A percentile compares a stretch with the other conserved stretches of the same genome.
phyloP scores from a whole-genome alignment of 257 asterid genomes.

The Solanum appendiculatum region DNA sequence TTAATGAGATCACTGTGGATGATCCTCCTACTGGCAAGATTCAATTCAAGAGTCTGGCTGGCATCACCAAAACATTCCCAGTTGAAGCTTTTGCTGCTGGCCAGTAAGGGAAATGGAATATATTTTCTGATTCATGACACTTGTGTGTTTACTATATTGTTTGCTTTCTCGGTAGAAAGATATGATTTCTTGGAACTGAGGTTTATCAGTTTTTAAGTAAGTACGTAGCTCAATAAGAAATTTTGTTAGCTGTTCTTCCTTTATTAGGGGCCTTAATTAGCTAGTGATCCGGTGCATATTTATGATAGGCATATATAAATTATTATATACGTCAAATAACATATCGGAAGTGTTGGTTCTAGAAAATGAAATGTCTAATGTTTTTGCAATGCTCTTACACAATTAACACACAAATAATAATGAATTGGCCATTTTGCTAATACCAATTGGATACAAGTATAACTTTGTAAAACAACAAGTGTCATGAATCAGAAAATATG shows the following conservation, averaged over 20 bases:
- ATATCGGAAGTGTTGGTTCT: not conserved
- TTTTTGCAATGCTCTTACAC: not conserved
- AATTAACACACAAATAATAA: not conserved
- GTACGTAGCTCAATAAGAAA: too few species aligned
- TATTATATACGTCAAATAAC: too few species aligned
- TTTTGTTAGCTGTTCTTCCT: too few species aligned
- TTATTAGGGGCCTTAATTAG: not conserved
- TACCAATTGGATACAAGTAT: not conserved
- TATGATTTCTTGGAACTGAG: too few species aligned
- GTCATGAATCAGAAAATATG: not conserved
- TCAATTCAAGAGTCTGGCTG: conserved; percentile 71
- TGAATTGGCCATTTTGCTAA: not conserved
- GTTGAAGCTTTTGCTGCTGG: conserved; percentile 66
- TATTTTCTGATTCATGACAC: not conserved
- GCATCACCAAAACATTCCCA: conserved; percentile 69
- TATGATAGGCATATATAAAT: too few species aligned
- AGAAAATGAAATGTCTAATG: too few species aligned
- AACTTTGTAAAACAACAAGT: not conserved
- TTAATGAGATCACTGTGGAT: conserved; percentile 36
- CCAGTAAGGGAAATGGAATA: conserved; percentile 12
- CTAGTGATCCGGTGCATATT: too few species aligned
- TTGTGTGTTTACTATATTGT: not conserved
- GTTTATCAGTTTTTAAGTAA: too few species aligned
- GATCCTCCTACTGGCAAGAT: conserved; percentile 56
- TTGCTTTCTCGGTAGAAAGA: too few species aligned